Percentiles rank a stretch among this genome's conserved stretches.
These are phyloP conservation scores for Zygoascus biomembranicola DNA, from an alignment of 805 yeast genomes.

Conservation along the genomic window DNA sequence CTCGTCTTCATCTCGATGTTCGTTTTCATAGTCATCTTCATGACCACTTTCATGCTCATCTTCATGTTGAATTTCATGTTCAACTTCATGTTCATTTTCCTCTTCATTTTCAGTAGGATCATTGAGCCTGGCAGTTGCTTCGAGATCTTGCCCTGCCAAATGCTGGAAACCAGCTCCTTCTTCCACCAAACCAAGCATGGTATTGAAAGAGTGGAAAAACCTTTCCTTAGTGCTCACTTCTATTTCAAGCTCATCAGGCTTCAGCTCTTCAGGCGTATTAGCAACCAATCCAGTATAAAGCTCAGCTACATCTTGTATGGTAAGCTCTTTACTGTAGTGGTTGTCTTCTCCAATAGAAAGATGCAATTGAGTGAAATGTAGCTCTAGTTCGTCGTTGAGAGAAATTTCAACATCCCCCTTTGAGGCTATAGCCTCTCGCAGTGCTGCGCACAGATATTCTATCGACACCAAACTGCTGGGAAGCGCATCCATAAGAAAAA, in stretches of 20 bases:
- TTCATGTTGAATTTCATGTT: constrained; percentile 5
- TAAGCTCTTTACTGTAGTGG: constrained; percentile 19
- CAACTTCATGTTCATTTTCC: constrained; percentile 10
- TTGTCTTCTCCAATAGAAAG: constrained; percentile 16
- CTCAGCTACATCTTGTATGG: constrained; percentile 17
- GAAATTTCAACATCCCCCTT: not conserved
- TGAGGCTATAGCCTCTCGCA: not conserved
- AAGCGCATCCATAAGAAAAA: not conserved
- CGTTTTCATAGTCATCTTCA: not conserved
- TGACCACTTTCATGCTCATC: not conserved
- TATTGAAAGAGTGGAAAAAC: constrained; percentile 17
- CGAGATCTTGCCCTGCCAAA: not conserved
- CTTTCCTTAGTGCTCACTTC: constrained; percentile 8
- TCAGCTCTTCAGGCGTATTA: constrained; percentile 7
- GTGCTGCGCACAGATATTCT: not conserved
- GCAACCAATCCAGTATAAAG: constrained; percentile 15
- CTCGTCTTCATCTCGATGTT: constrained; percentile 1
- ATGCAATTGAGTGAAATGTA: not conserved
- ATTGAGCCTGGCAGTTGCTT: not conserved
- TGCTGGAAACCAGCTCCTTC: not conserved
- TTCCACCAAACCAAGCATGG: constrained; percentile 8
- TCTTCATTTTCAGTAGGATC: constrained; percentile 1
- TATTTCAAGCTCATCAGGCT: constrained; percentile 9
- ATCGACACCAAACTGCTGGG: not conserved
- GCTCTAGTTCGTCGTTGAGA: not conserved